A percentile compares a stretch with the other conserved stretches of the same genome.
Evolutionary conservation across 2,329 filamentous ascomycete species (phyloP).

Genomic region (Metarhizium sp.): DNA sequence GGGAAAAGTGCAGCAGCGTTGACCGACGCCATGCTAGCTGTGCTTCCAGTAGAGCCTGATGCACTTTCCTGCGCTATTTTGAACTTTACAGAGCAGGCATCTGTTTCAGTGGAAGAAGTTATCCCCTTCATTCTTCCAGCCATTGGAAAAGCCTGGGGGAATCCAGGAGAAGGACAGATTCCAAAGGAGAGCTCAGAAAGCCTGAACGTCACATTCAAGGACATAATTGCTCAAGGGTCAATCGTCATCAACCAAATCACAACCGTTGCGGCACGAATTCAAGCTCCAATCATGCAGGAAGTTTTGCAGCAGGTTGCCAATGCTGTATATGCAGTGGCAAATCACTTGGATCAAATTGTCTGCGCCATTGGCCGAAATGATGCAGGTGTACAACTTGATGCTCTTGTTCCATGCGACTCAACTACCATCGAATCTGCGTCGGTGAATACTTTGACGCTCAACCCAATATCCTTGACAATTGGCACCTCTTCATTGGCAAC

Average conservation of each 20-base stretch:
- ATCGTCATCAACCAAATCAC: constrained; percentile 13
- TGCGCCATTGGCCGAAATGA: constrained; percentile 11
- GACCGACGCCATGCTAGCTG: constrained; percentile 12
- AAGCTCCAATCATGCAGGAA: constrained; percentile 8
- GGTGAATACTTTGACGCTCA: constrained; percentile 2
- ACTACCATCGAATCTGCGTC: constrained; percentile 1
- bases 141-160: constrained; percentile 10
- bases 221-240: constrained; percentile 11
- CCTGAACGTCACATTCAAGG: constrained; percentile 6
- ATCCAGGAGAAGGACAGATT: constrained; percentile 1
- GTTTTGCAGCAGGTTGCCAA: constrained; percentile 13
- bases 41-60: constrained; percentile 11
- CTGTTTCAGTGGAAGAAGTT: constrained; percentile 5
- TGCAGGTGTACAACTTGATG: constrained; percentile 6
- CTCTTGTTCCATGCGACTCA: constrained; percentile 11
- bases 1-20: constrained; percentile 11
- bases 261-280: constrained; percentile 1
- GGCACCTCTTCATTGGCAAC: background rate
- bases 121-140: constrained; percentile 16
- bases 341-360: constrained; percentile 9
- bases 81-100: constrained; percentile 9
- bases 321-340: constrained; percentile 11
- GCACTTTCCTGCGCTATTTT: constrained; percentile 10
- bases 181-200: constrained; percentile 1
- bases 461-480: background rate